A percentile compares a stretch with the other conserved stretches of the same genome.
Evolutionary conservation across 495 filamentous ascomycete genomes (phyloP).

Genomic region (Xylaria sp.): DNA sequence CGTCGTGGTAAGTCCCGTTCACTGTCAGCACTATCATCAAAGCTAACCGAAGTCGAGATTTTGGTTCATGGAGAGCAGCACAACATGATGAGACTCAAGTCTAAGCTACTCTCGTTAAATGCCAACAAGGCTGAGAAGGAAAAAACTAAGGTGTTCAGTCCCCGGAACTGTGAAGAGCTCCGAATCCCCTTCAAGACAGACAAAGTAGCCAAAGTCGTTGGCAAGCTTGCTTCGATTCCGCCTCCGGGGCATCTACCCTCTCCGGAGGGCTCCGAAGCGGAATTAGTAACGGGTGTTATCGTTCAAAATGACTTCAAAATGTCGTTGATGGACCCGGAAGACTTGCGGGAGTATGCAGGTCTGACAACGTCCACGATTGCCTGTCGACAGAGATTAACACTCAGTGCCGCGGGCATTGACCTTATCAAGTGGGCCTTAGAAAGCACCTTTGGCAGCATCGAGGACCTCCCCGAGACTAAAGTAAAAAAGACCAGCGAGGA

Average conservation of each 20-base stretch:
- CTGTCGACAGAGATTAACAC: conserved; percentile 85
- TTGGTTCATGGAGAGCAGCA: conserved; percentile 96
- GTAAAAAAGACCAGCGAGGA: conserved; percentile 36
- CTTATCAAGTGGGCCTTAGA: conserved; percentile 94
- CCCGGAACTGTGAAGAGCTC: conserved; percentile 94
- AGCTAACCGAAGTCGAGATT: conserved; percentile 60
- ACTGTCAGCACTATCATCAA: neutral
- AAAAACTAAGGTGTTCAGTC: conserved; percentile 90
- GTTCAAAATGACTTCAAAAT: conserved; percentile 98
- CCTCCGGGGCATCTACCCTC: conserved; percentile 57
- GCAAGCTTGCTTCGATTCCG: conserved; percentile 82
- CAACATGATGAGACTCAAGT: conserved; percentile 97
- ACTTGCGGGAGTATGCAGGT: conserved; percentile 93
- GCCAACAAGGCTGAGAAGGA: conserved; percentile 74
- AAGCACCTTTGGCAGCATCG: conserved; percentile 86
- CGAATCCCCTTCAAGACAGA: conserved; percentile 94
- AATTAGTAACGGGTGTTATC: conserved; percentile 83
- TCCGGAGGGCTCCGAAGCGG: conserved; percentile 42
- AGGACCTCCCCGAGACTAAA: conserved; percentile 64
- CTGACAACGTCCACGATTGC: conserved; percentile 90
- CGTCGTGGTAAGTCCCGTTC: conserved; percentile 74
- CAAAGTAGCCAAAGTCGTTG: conserved; percentile 95
- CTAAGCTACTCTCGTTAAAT: conserved; percentile 90
- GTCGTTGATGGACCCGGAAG: conserved; percentile 93
- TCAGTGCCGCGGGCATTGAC: conserved; percentile 87